Evolutionary conservation across 768 basidiomycete species (phyloP).

Genomic region (Cubamyces sp.): DNA sequence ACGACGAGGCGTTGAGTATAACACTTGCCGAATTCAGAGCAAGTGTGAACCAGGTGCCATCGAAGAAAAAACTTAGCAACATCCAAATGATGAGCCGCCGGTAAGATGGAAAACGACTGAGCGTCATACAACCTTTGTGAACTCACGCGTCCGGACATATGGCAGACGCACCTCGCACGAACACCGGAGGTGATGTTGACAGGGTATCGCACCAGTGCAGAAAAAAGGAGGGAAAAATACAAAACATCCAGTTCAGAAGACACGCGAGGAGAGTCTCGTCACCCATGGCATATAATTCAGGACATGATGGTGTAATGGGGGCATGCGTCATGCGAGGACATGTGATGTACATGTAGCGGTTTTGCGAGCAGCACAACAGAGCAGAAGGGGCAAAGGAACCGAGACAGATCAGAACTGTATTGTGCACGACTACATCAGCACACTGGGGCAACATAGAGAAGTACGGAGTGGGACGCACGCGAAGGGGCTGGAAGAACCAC

Average conservation of each 20-base stretch:
- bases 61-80: too few species aligned
- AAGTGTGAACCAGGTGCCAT: too few species aligned
- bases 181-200: too few species aligned
- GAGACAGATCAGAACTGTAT: constrained; percentile 19
- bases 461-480: constrained; percentile 48
- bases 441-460: neutral
- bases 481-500: constrained; percentile 93
- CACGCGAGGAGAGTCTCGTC: constrained; percentile 4
- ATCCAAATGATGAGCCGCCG: too few species aligned
- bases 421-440: neutral
- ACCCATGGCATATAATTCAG: constrained; percentile 23
- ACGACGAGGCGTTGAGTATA: too few species aligned
- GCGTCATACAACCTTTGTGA: too few species aligned
- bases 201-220: too few species aligned
- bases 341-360: constrained; percentile 28
- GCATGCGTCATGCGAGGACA: constrained; percentile 35
- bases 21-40: too few species aligned
- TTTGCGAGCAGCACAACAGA: constrained; percentile 22
- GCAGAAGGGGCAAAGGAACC: constrained; percentile 6
- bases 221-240: too few species aligned
- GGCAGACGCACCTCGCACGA: too few species aligned
- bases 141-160: too few species aligned
- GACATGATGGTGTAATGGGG: constrained; percentile 17
- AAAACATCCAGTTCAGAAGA: neutral
- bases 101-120: too few species aligned